Evolutionary conservation across 2,329 filamentous ascomycete genomes (phyloP).

Genomic region (Cyclaneusma minus): DNA sequence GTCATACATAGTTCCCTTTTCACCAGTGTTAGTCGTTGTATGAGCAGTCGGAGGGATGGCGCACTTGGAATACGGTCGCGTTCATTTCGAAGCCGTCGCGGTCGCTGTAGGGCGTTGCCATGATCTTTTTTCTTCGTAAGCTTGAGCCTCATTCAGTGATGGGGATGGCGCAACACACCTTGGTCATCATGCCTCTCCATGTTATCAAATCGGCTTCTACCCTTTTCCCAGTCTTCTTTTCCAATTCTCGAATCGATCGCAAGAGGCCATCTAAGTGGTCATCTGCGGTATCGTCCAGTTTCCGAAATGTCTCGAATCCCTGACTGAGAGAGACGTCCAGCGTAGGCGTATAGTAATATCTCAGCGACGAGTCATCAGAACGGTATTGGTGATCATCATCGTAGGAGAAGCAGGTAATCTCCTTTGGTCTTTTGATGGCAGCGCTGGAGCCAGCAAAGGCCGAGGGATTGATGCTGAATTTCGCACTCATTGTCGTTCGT

Average conservation of each 20-base stretch:
- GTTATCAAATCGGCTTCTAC: conserved; percentile 71
- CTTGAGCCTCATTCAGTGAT: neutral
- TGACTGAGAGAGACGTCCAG: conserved; percentile 59
- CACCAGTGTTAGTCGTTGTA: conserved; percentile 11
- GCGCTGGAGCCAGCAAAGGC: conserved; percentile 52
- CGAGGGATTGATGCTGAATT: conserved; percentile 54
- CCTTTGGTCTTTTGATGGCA: conserved; percentile 62
- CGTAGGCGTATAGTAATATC: conserved; percentile 72
- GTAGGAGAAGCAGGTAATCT: conserved; percentile 89
- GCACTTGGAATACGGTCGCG: conserved; percentile 75
- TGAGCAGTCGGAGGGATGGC: conserved; percentile 15
- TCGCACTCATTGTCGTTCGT: conserved; percentile 4
- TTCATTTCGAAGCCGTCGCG: conserved; percentile 92
- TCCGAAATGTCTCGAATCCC: conserved; percentile 71
- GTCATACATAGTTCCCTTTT: conserved; percentile 39
- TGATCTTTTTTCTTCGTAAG: conserved; percentile 40
- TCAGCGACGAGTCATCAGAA: conserved; percentile 63
- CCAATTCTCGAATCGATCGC: conserved; percentile 56
- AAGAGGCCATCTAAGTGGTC: conserved; percentile 80
- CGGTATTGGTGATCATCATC: conserved; percentile 67
- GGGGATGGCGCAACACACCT: conserved; percentile 34
- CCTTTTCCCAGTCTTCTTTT: conserved; percentile 49
- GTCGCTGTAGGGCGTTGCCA: conserved; percentile 70
- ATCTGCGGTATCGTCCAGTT: conserved; percentile 68
- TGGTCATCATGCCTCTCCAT: conserved; percentile 98